A percentile compares a stretch with the other conserved stretches of the same genome.
These are phyloP conservation scores for Cylindrotheca fusiformis DNA, from an alignment of 108 stramenopile species.

Conservation along the genomic window DNA sequence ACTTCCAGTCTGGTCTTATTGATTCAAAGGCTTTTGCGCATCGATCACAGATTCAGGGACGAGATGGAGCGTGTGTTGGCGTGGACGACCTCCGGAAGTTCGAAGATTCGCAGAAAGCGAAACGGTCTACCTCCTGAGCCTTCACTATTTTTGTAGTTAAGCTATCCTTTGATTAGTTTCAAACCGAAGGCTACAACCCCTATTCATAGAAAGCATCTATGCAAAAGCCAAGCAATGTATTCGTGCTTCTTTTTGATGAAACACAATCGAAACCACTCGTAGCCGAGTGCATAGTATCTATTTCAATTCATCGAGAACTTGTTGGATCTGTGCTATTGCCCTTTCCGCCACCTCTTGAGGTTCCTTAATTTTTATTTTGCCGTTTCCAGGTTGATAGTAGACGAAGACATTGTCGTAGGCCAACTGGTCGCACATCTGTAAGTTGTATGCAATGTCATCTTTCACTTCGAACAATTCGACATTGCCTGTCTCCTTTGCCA, in stretches of 20 bases:
- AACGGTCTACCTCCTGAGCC: no score
- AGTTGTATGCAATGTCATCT: slow-evolving; percentile 58
- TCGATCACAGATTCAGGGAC: slow-evolving; percentile 57
- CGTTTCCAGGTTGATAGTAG: slow-evolving; percentile 74
- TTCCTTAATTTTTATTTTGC: slow-evolving; percentile 64
- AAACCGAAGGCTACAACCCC: no score
- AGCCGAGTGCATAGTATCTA: no score
- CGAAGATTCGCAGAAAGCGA: not conserved
- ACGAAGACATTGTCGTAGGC: slow-evolving; percentile 76
- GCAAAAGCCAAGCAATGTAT: no score
- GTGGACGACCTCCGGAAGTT: slow-evolving; percentile 14
- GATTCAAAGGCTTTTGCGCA: slow-evolving; percentile 74
- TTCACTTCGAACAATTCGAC: slow-evolving; percentile 66
- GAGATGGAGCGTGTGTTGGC: slow-evolving; percentile 31
- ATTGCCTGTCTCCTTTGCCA: slow-evolving; percentile 64
- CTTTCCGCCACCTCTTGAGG: slow-evolving; percentile 51
- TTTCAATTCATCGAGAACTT: slow-evolving; percentile 10
- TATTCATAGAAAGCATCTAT: no score
- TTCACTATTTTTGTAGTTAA: no score
- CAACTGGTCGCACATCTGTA: slow-evolving; percentile 80
- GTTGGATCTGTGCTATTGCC: slow-evolving; percentile 42
- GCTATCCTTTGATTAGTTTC: no score
- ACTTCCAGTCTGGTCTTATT: slow-evolving; percentile 73
- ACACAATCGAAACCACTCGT: no score
- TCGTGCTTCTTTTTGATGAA: no score